Conservation (phyloP, 805 yeast species). For the Debaryomyces castellii region DNA sequence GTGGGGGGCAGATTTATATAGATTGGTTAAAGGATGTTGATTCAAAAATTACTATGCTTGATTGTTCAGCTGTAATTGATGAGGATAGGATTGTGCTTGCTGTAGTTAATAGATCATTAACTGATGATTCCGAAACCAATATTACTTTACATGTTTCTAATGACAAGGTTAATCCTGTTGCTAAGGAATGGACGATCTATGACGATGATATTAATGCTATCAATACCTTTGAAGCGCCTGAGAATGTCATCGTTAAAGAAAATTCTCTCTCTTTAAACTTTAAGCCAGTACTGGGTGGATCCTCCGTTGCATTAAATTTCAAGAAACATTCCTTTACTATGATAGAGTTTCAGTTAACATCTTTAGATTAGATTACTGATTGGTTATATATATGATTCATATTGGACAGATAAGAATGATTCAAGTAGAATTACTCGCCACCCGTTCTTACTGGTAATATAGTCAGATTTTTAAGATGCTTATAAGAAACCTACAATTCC, state of each 20-base stretch:
- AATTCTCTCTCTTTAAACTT: conserved; percentile 27
- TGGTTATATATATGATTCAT: too few relatives aligned
- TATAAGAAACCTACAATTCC: too few relatives aligned
- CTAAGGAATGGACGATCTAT: conserved; percentile 20
- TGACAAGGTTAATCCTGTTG: conserved; percentile 7
- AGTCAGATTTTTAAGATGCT: too few relatives aligned
- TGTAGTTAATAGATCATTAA: conserved; percentile 24
- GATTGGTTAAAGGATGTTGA: conserved; percentile 19
- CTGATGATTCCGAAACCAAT: conserved; percentile 18
- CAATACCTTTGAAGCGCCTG: conserved; percentile 24
- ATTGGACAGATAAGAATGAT: too few relatives aligned
- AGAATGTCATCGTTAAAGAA: conserved; percentile 16
- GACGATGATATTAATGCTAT: conserved; percentile 27
- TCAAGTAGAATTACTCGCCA: too few relatives aligned
- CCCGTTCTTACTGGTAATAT: too few relatives aligned
- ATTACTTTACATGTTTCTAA: conserved; percentile 11
- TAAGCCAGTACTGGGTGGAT: conserved; percentile 13
- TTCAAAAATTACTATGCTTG: conserved; percentile 20
- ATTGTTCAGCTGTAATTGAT: conserved; percentile 20
- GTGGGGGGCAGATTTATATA: conserved; percentile 14
- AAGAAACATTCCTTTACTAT: conserved; percentile 19
- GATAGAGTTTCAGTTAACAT: not conserved
- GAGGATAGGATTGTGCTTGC: conserved; percentile 23
- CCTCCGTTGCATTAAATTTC: conserved; percentile 9
- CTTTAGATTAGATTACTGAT: too few relatives aligned